Base-by-base conservation (phyloP, 352 stramenopile species). In the Pythium volutum region DNA sequence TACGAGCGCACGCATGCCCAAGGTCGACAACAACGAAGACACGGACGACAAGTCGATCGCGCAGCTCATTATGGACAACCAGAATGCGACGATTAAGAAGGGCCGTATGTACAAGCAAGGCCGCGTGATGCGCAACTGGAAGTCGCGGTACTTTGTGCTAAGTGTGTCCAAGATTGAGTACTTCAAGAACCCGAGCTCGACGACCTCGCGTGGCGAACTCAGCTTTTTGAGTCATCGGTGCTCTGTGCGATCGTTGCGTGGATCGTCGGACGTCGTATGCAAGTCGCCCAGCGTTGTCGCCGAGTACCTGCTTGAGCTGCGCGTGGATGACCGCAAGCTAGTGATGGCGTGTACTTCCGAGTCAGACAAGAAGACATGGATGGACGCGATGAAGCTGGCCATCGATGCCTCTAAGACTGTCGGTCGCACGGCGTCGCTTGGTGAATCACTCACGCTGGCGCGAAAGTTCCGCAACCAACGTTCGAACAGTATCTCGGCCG, bases 31-130 rank as follows among this genome's bases (percentile, higher is more conserved):
- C 50, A 87, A 83, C 52, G 83, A 91, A 20, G 69, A 66, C 1
- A 77, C 92, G 42, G 84, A 94, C 45, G 85, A 70, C 56, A 89
- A 91, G 62, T 89, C 84, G 36, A 94, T 94, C 38, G 79, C 82
- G 42, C 81, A 90, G 54, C 55, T 94, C 36, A 94, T 94, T 66
- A 68, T 91, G 54, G 81, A 94, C 52, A 94, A 94, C 67, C 77
- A 90, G 63, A 78, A 80, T 26, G 84, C 84, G 25, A 94, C 84
- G 18, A 94, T 94, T 65, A 94, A 94, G 70, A 94, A 94, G 62
- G 84, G 84, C 2, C 79, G 81, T 29, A 94, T 94, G 82, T 94
- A 90, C 65, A 92, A 94, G 69, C 84, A 94, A 55, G 84, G 81
- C 18, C 76, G 84, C 31, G 76, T 94, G 54, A 89, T 92, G 79